Evolutionary conservation across 768 basidiomycete species (phyloP), one percentile per base, ranked within the genome.

Genomic region (Podaxis rugospora): DNA sequence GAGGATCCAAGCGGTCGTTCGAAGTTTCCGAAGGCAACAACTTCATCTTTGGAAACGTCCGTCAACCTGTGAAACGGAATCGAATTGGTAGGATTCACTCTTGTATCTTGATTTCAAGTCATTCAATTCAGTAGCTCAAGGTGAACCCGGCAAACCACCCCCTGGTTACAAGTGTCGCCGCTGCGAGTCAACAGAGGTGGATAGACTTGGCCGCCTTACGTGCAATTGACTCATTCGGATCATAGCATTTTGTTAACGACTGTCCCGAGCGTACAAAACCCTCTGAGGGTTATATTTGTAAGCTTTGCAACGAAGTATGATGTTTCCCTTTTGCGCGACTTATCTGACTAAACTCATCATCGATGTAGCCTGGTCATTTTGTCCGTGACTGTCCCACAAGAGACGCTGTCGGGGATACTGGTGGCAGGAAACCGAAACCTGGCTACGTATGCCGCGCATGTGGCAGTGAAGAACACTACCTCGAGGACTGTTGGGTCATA

Each of bases 381-480:
- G 83, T 96, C 57, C 88, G 91, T 39, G 93, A 96, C 70, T 96
- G 94, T 73, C 94, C 95, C 1, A 87, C 88, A 9, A 84, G 83
- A 70, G 81, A 90, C 65, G 86, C 86, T 23, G 77, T 83, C 3
- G 92, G 92, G 11, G 92, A 94, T 69, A 93, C 91, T 1, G 92
- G 91, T 13, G 90, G 91, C 7, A 83, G 79, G 47, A 92, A 92
- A 68, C 93, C 93, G 5, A 89, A 82, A 52, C 82, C 87, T 62
- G 93, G 92, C 57, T 98, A 98, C 67, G 83, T 91, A 11, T 98
- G 95, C 74, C 83, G 92, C 40, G 93, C 93, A 1, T 98, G 95
- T 72, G 93, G 90, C 40, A 92, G 90, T 68, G 89, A 89, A 62
- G 75, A 80, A 5, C 96, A 98, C 75, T 91, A 85, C 67, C 82